A percentile compares a stretch with the other conserved stretches of the same genome.
Evolutionary conservation across 2,329 filamentous ascomycete species (phyloP).

Genomic region (Ceratocystis smalleyi): DNA sequence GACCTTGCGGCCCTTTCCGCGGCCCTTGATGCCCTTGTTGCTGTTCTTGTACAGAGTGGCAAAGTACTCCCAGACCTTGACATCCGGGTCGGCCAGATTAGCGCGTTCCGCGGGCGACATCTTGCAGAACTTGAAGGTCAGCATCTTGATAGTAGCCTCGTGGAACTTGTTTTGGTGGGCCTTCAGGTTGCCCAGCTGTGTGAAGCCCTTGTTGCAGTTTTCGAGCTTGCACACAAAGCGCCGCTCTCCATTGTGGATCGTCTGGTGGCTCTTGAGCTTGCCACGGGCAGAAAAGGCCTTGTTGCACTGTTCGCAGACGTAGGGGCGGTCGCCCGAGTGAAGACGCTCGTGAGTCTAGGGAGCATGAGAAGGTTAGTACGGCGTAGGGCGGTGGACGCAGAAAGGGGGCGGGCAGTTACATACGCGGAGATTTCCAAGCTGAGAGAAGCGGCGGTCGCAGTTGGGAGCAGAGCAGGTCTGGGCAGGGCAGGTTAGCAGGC

Average conservation of each 20-base stretch:
- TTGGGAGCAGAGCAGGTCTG: conserved; percentile 53
- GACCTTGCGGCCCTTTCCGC: conserved; percentile 69
- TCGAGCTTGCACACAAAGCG: conserved; percentile 71
- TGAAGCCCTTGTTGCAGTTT: conserved; percentile 74
- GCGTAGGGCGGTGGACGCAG: not conserved
- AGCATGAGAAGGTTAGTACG: not conserved
- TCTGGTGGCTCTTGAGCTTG: conserved; percentile 70
- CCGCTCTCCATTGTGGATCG: conserved; percentile 63
- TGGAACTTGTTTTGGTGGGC: conserved; percentile 94
- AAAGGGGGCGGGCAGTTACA: conserved; percentile 18
- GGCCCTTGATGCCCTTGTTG: conserved; percentile 95
- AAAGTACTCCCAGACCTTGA: conserved; percentile 73
- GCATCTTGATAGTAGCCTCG: conserved; percentile 49
- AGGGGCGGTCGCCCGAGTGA: conserved; percentile 78
- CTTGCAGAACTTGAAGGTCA: conserved; percentile 56
- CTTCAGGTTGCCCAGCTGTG: conserved; percentile 85
- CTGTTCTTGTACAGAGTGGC: conserved; percentile 84
- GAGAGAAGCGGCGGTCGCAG: conserved; percentile 71
- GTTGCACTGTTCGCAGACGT: conserved; percentile 60
- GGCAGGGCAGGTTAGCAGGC: conserved; percentile 16
- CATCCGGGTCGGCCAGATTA: conserved; percentile 46
- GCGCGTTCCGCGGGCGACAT: conserved; percentile 44
- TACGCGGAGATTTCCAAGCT: conserved; percentile 80
- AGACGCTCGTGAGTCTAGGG: conserved; percentile 65
- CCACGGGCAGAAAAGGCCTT: conserved; percentile 75